phyloP scores from a whole-genome alignment of 768 basidiomycete species.

The Favolaschia claudopus region DNA sequence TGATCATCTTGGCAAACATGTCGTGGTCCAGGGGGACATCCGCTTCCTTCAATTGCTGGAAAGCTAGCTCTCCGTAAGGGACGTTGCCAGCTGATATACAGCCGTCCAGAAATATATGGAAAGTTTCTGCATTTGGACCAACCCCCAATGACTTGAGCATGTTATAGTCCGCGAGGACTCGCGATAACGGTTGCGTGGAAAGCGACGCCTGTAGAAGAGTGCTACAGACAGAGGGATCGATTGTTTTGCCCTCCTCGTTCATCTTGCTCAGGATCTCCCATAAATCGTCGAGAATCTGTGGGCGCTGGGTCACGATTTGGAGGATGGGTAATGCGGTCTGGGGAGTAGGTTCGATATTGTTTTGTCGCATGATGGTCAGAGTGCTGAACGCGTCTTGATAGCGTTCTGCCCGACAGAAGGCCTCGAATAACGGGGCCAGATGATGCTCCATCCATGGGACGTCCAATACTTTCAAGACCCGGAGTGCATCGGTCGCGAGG shows the following conservation, averaged over 20 bases:
- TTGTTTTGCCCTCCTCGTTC: constrained; percentile 53
- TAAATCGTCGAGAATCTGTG: constrained; percentile 65
- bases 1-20: constrained; percentile 74
- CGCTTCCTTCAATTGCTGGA: constrained; percentile 69
- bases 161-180: constrained; percentile 81
- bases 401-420: constrained; percentile 64
- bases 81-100: constrained; percentile 67
- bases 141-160: constrained; percentile 62
- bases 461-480: constrained; percentile 56
- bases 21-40: constrained; percentile 60
- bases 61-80: constrained; percentile 70
- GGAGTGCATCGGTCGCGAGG: constrained; percentile 72
- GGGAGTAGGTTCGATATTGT: constrained; percentile 54
- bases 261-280: constrained; percentile 73
- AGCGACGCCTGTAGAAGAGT: constrained; percentile 71
- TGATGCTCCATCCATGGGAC: constrained; percentile 72
- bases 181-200: constrained; percentile 69
- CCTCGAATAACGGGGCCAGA: constrained; percentile 79
- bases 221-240: constrained; percentile 71
- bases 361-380: constrained; percentile 65
- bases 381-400: constrained; percentile 70
- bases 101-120: constrained; percentile 71
- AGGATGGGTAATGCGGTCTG: constrained; percentile 65
- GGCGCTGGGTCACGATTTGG: constrained; percentile 51
- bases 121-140: constrained; percentile 68